Evolutionary conservation across 345 rosid genomes (phyloP).

Genomic region (Excoecaria agallocha): DNA sequence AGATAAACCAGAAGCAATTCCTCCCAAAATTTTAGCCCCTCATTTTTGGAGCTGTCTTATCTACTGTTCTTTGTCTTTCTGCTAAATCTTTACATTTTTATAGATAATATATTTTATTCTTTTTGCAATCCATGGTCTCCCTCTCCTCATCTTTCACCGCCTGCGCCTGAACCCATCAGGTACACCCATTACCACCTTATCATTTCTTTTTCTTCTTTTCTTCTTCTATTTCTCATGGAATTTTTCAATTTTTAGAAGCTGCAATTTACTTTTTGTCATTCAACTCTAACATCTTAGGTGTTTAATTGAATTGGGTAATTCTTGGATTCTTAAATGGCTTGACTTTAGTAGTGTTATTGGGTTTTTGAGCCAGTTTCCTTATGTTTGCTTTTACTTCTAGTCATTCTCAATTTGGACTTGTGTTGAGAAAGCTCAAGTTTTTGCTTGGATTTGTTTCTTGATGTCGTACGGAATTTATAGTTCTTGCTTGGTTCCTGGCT

Average conservation of each 20-base stretch:
- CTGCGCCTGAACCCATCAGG: neutral
- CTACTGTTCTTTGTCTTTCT: too few relatives aligned
- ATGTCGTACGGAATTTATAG: neutral
- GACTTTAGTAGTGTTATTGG: neutral
- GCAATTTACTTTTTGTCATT: neutral
- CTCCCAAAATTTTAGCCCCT: slow-evolving; percentile 12
- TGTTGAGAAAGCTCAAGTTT: neutral
- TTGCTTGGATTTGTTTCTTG: neutral
- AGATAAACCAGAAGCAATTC: neutral
- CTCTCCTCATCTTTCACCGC: neutral
- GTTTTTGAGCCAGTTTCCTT: neutral
- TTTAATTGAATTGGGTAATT: neutral
- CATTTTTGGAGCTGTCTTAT: neutral
- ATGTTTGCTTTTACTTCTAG: neutral
- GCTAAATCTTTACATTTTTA: too few relatives aligned
- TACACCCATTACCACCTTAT: neutral
- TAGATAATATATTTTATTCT: slow-evolving; percentile 8
- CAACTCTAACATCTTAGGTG: too few relatives aligned
- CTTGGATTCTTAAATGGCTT: neutral
- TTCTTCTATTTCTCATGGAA: too few relatives aligned
- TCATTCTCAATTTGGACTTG: neutral
- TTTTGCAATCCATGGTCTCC: neutral
- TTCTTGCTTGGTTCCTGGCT: neutral
- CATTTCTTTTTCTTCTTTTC: neutral
- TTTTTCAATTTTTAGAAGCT: neutral